These are phyloP conservation scores for Boletus reticulatus DNA, from an alignment of 768 basidiomycete species.

Conservation along the genomic window DNA sequence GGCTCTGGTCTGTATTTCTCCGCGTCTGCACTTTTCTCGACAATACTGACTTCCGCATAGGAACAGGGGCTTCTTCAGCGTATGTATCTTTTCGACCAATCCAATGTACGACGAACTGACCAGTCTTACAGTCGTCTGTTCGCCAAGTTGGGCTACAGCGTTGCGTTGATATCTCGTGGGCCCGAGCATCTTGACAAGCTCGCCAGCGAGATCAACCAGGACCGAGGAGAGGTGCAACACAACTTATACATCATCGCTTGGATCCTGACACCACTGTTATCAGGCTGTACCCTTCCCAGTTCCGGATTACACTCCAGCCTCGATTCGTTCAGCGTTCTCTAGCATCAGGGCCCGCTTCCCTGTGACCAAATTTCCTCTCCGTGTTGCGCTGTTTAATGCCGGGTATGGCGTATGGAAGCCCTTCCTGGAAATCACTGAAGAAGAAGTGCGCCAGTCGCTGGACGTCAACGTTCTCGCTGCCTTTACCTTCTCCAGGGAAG, in stretches of 20 bases:
- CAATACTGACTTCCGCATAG: slow-evolving; percentile 22
- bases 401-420: slow-evolving; percentile 59
- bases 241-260: background rate
- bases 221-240: slow-evolving; percentile 55
- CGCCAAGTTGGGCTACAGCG: slow-evolving; percentile 59
- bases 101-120: background rate
- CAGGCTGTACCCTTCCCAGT: slow-evolving; percentile 61
- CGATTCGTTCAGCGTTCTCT: slow-evolving; percentile 49
- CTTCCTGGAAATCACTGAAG: slow-evolving; percentile 61
- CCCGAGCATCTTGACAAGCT: slow-evolving; percentile 49
- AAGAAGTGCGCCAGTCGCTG: slow-evolving; percentile 50
- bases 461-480: slow-evolving; percentile 56
- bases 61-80: slow-evolving; percentile 62
- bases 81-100: slow-evolving; percentile 27
- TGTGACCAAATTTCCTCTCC: slow-evolving; percentile 48
- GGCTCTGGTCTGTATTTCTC: slow-evolving; percentile 30
- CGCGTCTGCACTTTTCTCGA: background rate
- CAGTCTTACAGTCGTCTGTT: slow-evolving; percentile 48
- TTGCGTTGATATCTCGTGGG: slow-evolving; percentile 65
- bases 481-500: slow-evolving; percentile 62
- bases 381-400: slow-evolving; percentile 64
- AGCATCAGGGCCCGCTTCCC: slow-evolving; percentile 46
- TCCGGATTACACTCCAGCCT: slow-evolving; percentile 45
- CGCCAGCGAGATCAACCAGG: slow-evolving; percentile 50
- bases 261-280: background rate